phyloP scores from a whole-genome alignment of 345 rosid species.

The Ceriops zippeliana region DNA sequence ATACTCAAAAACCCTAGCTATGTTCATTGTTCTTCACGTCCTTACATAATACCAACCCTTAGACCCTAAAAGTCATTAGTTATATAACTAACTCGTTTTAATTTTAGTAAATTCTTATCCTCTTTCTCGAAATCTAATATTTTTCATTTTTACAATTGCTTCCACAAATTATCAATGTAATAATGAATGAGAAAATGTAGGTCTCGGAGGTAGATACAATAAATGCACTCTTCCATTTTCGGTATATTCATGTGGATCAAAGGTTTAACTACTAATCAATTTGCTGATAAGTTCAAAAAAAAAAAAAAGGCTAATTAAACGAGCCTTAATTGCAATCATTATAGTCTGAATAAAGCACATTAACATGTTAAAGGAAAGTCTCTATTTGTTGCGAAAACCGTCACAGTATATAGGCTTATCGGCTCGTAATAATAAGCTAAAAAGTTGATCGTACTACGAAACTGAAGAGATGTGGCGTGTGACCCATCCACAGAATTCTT shows the following conservation, averaged over 20 bases:
- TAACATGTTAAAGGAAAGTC: conserved; percentile 13
- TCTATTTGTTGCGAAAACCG: conserved; percentile 19
- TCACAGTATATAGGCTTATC: conserved; percentile 8
- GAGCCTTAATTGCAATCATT: neutral
- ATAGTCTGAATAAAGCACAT: neutral
- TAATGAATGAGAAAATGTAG: too few relatives aligned
- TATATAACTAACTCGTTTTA: too few relatives aligned
- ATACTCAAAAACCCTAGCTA: conserved; percentile 32
- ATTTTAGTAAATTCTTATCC: too few relatives aligned
- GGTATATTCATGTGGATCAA: too few relatives aligned
- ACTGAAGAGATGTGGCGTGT: neutral
- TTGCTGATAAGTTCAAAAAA: neutral
- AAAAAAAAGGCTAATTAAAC: neutral
- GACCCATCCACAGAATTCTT: conserved; percentile 3
- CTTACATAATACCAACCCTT: conserved; percentile 27
- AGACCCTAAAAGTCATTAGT: conserved; percentile 19
- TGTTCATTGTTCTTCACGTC: conserved; percentile 41
- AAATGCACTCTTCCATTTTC: too few relatives aligned
- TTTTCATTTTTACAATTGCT: conserved; percentile 11
- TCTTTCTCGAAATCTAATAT: neutral
- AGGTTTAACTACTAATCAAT: too few relatives aligned
- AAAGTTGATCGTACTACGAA: conserved; percentile 16
- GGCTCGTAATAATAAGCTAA: conserved; percentile 18
- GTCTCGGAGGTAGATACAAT: too few relatives aligned
- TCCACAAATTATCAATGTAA: too few relatives aligned